Conservation (phyloP, 1,284 basidiomycete species). For the Austroboletus novae-zelandiae region DNA sequence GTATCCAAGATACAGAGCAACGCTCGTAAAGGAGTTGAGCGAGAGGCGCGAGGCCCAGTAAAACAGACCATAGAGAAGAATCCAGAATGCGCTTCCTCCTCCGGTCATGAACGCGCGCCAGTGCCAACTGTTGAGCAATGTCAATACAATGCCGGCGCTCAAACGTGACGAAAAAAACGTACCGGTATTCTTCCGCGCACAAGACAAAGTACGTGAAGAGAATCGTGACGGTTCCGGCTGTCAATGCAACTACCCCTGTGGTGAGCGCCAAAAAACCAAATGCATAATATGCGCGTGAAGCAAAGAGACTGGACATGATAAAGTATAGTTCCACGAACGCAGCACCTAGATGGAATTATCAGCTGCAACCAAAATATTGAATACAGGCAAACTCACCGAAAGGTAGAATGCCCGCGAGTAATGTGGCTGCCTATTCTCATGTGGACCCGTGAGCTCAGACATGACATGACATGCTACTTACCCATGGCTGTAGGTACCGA, state of each 20-base stretch:
- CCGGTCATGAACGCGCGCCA: constrained; percentile 96
- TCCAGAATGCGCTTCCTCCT: constrained; percentile 92
- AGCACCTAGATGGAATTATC: constrained; percentile 53
- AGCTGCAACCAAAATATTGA: constrained; percentile 1
- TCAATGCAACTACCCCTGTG: constrained; percentile 79
- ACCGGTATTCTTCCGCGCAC: constrained; percentile 95
- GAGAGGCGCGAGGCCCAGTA: constrained; percentile 89
- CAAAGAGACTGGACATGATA: constrained; percentile 90
- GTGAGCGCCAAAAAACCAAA: constrained; percentile 95
- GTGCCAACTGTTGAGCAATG: constrained; percentile 69
- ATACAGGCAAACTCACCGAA: constrained; percentile 59
- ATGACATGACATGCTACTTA: constrained; percentile 32
- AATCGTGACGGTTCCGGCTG: constrained; percentile 88
- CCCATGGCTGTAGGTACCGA: constrained; percentile 81
- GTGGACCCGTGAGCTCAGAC: constrained; percentile 9
- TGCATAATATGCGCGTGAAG: constrained; percentile 91
- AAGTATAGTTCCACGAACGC: constrained; percentile 97
- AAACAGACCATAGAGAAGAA: constrained; percentile 60
- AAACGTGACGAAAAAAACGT: constrained; percentile 13
- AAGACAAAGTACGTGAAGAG: constrained; percentile 91
- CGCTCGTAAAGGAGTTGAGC: constrained; percentile 81
- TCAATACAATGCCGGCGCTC: constrained; percentile 4
- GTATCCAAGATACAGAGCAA: constrained; percentile 90
- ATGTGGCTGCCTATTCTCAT: constrained; percentile 57
- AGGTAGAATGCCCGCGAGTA: constrained; percentile 89